Base-by-base conservation (phyloP, 2,329 filamentous ascomycete species). In the Metarhizium brunneum region DNA sequence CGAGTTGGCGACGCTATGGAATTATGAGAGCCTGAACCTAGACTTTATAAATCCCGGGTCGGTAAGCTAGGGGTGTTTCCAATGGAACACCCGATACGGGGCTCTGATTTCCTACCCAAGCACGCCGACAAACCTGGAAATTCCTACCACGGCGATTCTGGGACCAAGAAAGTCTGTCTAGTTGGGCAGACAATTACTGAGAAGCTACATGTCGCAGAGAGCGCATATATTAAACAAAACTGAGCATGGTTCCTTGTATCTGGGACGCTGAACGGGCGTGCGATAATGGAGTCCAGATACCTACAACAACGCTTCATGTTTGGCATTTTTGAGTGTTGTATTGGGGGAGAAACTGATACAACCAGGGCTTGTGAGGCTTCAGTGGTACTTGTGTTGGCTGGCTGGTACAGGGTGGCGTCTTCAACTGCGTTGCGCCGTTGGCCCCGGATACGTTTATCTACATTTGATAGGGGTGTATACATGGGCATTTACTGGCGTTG, bases 11-110 rank as follows among this genome's bases (percentile, higher is more conserved):
- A 60, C 58, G 6, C 53, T 70, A 25, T 71, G 68, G 69, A 64
- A 71, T 49, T 69, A 69, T 43, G 63, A 68, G 56, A 66, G 64
- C 25, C 58, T 71, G 47, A 65, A 70, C 50, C 61, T 70, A 42
- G 58, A 62, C 50, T 70, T 70, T 20, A 62, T 68, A 35, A 57
- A 56, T n/a, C 55, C 59, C 2, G 56, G 42, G n/a, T 54, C 52
- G n/a, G 30, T 18, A 8, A 35, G 20, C 4, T 54, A 30, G 18
- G 14, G 11, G 13, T 11, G 38, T 13, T 5, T n/a, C 4, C 4
- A 14, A 1, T 40, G 38, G 38, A 16, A 40, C 5, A 4, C 13
- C 2, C 8, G 11, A 11, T 40, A 14, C 6, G 7, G 38, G 38
- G 38, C 5, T 40, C 8, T 6, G 38, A 6, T 11, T 40, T 16